Evolutionary conservation across 169 alveolate species (phyloP).

Genomic region (Condylostoma magnum): DNA sequence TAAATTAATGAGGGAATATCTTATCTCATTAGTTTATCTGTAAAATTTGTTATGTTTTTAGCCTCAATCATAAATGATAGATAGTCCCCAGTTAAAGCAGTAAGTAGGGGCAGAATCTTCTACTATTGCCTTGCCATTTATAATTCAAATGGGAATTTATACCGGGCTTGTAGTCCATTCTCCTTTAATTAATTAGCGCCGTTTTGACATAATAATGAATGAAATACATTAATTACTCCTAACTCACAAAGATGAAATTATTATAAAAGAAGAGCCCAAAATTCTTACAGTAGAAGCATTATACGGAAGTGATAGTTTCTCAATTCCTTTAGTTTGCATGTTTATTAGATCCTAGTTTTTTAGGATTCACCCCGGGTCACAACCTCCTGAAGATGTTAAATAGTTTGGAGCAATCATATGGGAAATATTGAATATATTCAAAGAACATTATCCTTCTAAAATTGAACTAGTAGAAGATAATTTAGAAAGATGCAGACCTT

Average conservation of each 20-base stretch:
- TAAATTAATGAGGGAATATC: too few relatives aligned
- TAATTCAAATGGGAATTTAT: slow-evolving; percentile 5
- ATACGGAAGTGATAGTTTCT: background rate
- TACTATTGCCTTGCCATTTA: too few relatives aligned
- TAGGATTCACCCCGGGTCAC: background rate
- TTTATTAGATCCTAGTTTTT: background rate
- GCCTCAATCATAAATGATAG: too few relatives aligned
- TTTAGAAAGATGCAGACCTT: slow-evolving; percentile 1
- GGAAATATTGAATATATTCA: slow-evolving; percentile 10
- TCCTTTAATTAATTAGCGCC: slow-evolving; percentile 4
- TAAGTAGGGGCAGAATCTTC: too few relatives aligned
- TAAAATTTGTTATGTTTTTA: too few relatives aligned
- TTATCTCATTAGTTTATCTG: too few relatives aligned
- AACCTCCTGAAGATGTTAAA: slow-evolving; percentile 17
- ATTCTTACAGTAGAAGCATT: background rate
- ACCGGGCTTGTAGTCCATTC: slow-evolving; percentile 8
- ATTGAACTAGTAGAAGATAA: slow-evolving; percentile 1
- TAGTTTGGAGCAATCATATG: background rate
- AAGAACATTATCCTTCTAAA: slow-evolving; percentile 12
- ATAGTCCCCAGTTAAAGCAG: too few relatives aligned
- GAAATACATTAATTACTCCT: slow-evolving; percentile 9
- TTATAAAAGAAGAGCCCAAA: background rate
- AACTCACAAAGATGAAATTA: background rate
- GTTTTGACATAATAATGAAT: background rate
- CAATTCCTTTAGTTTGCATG: background rate